phyloP scores from a whole-genome alignment of 495 filamentous ascomycete genomes.

The Staphylotrichum longicolle region DNA sequence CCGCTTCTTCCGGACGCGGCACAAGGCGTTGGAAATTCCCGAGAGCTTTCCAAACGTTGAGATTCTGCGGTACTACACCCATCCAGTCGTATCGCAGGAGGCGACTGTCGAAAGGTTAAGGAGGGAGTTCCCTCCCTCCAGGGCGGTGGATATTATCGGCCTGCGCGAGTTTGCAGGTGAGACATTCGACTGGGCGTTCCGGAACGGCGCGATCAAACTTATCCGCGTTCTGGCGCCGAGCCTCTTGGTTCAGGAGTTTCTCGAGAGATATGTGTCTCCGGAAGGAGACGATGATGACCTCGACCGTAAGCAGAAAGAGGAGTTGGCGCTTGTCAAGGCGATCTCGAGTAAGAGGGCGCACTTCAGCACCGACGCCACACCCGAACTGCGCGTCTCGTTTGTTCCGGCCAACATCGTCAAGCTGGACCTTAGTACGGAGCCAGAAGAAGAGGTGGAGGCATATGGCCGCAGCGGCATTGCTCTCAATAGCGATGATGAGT shows the following conservation, averaged over 20 bases:
- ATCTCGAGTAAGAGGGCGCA: slow-evolving; percentile 68
- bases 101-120: slow-evolving; percentile 59
- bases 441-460: slow-evolving; percentile 53
- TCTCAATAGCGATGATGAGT: slow-evolving; percentile 54
- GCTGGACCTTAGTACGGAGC: slow-evolving; percentile 68
- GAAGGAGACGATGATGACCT: slow-evolving; percentile 36
- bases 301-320: slow-evolving; percentile 43
- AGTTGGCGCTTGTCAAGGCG: slow-evolving; percentile 52
- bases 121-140: slow-evolving; percentile 58
- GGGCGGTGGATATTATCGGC: slow-evolving; percentile 61
- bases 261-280: slow-evolving; percentile 34
- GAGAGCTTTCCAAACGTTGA: slow-evolving; percentile 75
- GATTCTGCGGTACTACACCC: slow-evolving; percentile 80
- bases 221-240: slow-evolving; percentile 78
- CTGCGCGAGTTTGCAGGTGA: slow-evolving; percentile 71
- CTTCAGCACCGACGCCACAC: slow-evolving; percentile 67
- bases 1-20: slow-evolving; percentile 72
- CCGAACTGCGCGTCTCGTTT: slow-evolving; percentile 76
- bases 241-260: slow-evolving; percentile 65
- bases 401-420: slow-evolving; percentile 72
- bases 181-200: slow-evolving; percentile 81
- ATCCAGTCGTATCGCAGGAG: slow-evolving; percentile 70
- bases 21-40: slow-evolving; percentile 71
- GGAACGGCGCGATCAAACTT: slow-evolving; percentile 77
- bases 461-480: slow-evolving; percentile 50